Evolutionary conservation across 2,329 filamentous ascomycete species (phyloP), one percentile per base, ranked within the genome.

Genomic region (Aspergillus vadensis): DNA sequence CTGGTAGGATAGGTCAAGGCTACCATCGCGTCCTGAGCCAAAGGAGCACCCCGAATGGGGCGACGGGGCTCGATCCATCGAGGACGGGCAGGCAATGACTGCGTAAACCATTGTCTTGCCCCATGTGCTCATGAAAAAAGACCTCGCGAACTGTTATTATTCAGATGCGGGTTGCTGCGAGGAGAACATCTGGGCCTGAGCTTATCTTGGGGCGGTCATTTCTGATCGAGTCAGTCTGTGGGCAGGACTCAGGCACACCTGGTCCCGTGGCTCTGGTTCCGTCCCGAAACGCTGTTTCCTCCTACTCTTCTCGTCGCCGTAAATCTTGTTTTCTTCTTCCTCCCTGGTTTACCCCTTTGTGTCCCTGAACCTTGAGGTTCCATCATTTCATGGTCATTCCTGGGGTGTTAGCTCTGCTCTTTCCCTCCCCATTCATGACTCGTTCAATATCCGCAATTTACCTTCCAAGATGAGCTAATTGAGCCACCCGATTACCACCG

Each of bases 201-300:
- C 25, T 43, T 43, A 55, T 55, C 39, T 43, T 21, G 55, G 17
- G 48, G 44, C 27, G 57, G 30, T 52, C 43, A 23, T 27, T 38
- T 12, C 23, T 53, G 54, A 25, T 56, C 52, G 23, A 55, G 39
- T 41, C 51, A 44, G 52, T 57, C 19, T 1, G 14, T 58, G 14
- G 47, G 54, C 49, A 59, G 59, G 23, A 51, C 48, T 64, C 62
- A 58, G 57, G 57, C 50, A 44, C 41, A 44, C 41, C 17, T 21
- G 41, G 65, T 64, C 68, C 68, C 67, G 68, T 62, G 59, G 63
- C 61, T 65, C 59, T 68, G 69, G 69, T 60, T 67, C 67, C 59
- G 57, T 57, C 60, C 65, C 65, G 65, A 63, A 61, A 65, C 58
- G 51, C 62, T 49, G 49, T 51, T 62, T 62, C 55, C 39, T 55